phyloP scores from a whole-genome alignment of 306 rosid genomes.

The Leucaena leucocephala region DNA sequence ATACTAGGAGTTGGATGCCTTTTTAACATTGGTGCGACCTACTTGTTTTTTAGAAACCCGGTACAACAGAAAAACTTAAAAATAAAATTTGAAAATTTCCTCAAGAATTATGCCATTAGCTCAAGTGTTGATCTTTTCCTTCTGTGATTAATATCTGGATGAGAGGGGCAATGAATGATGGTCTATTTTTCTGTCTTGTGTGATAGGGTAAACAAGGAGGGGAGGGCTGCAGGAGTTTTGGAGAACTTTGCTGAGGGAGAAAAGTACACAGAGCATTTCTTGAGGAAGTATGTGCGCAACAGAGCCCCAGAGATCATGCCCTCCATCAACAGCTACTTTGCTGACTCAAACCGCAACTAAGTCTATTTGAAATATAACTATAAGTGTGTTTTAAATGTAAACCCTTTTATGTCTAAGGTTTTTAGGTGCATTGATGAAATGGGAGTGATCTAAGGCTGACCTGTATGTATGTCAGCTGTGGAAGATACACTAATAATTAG shows the following conservation, averaged over 20 bases:
- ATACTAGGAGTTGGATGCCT: not conserved
- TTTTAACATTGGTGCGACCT: not conserved
- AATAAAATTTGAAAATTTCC: not conserved
- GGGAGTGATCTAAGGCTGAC: conserved; percentile 28
- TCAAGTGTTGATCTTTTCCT: not conserved
- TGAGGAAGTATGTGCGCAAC: conserved; percentile 71
- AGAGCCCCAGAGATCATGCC: conserved; percentile 78
- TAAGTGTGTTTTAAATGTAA: not conserved
- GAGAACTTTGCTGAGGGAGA: conserved; percentile 78
- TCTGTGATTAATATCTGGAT: not conserved
- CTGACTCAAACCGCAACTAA: conserved; percentile 68
- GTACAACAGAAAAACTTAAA: not conserved
- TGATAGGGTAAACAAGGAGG: conserved; percentile 76
- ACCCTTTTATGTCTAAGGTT: not conserved
- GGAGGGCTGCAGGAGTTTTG: conserved; percentile 80
- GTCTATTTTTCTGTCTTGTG: conserved; percentile 2
- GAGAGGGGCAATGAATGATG: conserved; percentile 3
- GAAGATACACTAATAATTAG: conserved; percentile 32
- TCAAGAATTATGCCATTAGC: not conserved
- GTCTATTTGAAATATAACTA: conserved; percentile 17
- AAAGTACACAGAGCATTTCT: conserved; percentile 59
- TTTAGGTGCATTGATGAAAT: conserved; percentile 18
- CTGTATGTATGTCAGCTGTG: conserved; percentile 25
- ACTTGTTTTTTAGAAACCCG: not conserved
- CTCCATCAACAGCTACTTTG: conserved; percentile 59